These are phyloP conservation scores for Eustoma russellianum DNA, from an alignment of 257 asterid species.

Conservation along the genomic window DNA sequence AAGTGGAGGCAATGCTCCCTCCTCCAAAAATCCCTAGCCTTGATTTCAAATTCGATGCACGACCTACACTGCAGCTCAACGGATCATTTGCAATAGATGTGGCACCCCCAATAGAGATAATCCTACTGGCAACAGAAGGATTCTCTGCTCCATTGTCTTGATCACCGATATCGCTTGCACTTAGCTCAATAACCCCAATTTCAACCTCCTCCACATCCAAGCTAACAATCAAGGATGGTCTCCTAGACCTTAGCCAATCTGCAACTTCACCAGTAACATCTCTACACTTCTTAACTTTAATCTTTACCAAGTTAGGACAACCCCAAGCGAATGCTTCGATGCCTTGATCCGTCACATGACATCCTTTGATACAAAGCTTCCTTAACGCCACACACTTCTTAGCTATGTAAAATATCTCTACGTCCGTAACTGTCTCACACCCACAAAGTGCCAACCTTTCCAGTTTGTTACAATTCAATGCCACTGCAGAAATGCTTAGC, in stretches of 20 bases:
- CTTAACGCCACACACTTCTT: constrained; percentile 54
- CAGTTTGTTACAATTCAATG: constrained; percentile 58
- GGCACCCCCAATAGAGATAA: constrained; percentile 1
- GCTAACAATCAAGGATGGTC: constrained; percentile 48
- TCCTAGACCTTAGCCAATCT: constrained; percentile 56
- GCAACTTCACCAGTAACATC: constrained; percentile 56
- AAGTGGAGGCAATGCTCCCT: constrained; percentile 45
- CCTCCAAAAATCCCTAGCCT: constrained; percentile 48
- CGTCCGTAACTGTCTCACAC: constrained; percentile 72
- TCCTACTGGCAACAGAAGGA: constrained; percentile 22
- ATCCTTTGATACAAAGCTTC: constrained; percentile 88
- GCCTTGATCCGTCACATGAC: constrained; percentile 67
- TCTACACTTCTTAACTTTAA: constrained; percentile 76
- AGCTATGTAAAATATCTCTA: constrained; percentile 62
- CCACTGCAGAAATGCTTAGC: constrained; percentile 47
- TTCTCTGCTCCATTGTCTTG: constrained; percentile 42
- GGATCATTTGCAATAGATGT: constrained; percentile 21
- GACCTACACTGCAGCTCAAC: constrained; percentile 31
- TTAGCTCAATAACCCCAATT: constrained; percentile 37
- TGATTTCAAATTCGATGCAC: constrained; percentile 27
- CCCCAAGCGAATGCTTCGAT: constrained; percentile 68
- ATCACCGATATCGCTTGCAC: constrained; percentile 46
- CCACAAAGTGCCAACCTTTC: constrained; percentile 88
- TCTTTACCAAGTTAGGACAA: constrained; percentile 85
- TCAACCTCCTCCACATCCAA: constrained; percentile 67